These are phyloP conservation scores for Trichocladium antarcticum DNA, from an alignment of 495 filamentous ascomycete genomes.

Conservation along the genomic window DNA sequence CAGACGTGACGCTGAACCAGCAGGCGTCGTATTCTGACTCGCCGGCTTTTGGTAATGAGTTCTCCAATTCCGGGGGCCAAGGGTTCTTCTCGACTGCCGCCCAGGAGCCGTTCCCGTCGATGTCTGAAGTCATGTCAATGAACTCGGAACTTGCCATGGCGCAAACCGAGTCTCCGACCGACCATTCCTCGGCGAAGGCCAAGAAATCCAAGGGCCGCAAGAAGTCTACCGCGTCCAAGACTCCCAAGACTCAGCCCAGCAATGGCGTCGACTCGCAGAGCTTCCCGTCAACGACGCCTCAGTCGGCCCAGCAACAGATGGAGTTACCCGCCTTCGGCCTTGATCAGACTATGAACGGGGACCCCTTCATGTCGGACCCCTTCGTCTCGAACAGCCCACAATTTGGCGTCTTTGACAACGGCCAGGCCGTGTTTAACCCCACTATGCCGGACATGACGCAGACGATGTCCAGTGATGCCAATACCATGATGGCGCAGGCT, in stretches of 20 bases:
- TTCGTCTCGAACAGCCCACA: not conserved
- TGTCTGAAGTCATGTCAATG: not conserved
- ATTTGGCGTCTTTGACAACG: not conserved
- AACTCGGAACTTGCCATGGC: not conserved
- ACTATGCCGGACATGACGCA: not conserved
- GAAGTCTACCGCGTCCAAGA: not conserved
- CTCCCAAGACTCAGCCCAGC: not conserved
- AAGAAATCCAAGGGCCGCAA: not conserved
- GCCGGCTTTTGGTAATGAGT: not conserved
- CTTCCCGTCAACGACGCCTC: not conserved
- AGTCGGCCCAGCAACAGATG: not conserved
- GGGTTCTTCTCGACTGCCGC: slow-evolving; percentile 1
- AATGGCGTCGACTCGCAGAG: too few relatives aligned
- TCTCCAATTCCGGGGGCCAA: not conserved
- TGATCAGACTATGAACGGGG: not conserved
- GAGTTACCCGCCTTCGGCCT: not conserved
- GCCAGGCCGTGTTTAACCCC: not conserved
- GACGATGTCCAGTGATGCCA: not conserved
- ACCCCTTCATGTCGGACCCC: not conserved
- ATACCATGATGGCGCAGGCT: not conserved
- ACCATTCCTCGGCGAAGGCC: not conserved
- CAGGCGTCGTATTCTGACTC: too few relatives aligned
- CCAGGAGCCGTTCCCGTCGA: slow-evolving; percentile 1
- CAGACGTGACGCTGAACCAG: not conserved
- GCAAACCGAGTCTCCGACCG: not conserved